These are phyloP conservation scores for Pyricularia grisea DNA, from an alignment of 2,329 filamentous ascomycete genomes.

Conservation along the genomic window DNA sequence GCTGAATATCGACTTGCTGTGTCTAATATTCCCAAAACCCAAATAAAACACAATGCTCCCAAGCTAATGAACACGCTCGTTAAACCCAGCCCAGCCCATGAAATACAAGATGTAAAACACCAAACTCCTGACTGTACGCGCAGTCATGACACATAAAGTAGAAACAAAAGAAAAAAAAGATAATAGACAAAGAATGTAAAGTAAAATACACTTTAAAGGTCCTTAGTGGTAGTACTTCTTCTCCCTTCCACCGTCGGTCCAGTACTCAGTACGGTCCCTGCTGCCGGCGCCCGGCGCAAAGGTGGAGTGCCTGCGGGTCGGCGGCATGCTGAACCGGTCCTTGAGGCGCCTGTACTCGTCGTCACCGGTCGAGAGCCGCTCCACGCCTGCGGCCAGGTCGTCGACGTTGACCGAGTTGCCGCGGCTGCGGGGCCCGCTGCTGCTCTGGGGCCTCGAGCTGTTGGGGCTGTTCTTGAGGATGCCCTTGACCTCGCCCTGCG, in stretches of 20 bases:
- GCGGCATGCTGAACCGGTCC: conserved; percentile 13
- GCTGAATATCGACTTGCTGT: not conserved
- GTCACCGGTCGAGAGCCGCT: conserved; percentile 5
- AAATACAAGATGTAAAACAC: not conserved
- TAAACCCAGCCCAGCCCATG: not conserved
- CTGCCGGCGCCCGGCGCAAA: conserved; percentile 8
- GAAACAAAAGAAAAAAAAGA: not conserved
- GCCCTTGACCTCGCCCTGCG: conserved; percentile 16
- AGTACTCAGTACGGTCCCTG: conserved; percentile 15
- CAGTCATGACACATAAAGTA: not conserved
- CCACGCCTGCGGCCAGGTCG: not conserved
- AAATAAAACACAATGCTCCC: not conserved
- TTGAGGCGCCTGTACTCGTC: conserved; percentile 12
- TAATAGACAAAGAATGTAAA: conserved; percentile 1
- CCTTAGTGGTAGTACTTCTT: not conserved
- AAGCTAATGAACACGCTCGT: not conserved
- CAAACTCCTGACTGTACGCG: not conserved
- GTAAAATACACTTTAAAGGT: not conserved
- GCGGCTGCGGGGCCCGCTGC: conserved; percentile 3
- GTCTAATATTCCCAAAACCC: not conserved
- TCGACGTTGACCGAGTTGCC: conserved; percentile 1
- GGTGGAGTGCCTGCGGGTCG: conserved; percentile 9
- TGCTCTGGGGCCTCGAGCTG: conserved; percentile 1
- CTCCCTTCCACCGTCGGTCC: conserved; percentile 4
- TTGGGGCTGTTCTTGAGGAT: conserved; percentile 19